Evolutionary conservation across 2,329 filamentous ascomycete species (phyloP), one percentile per base, ranked within the genome.

Genomic region (Amylocarpus encephaloides): DNA sequence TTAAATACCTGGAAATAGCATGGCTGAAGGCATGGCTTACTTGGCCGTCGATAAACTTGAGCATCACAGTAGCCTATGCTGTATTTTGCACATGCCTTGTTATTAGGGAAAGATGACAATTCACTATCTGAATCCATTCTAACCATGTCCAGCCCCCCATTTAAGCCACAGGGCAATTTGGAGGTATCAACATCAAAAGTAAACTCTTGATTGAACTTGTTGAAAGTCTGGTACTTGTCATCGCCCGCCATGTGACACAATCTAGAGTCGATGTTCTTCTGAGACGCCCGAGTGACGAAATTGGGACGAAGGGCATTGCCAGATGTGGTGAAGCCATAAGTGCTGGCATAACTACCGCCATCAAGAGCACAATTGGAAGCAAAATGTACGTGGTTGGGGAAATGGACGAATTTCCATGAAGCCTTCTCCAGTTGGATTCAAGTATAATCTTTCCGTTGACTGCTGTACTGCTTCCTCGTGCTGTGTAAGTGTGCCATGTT

Each of bases 111-210:
- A 59, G 69, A 70, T 52, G 70, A 62, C 51, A 73, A 55, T 30
- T 81, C 83, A 58, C 84, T 85, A 59, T 83, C 78, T 6, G 72
- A 68, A 10, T 78, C 73, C 81, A 86, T 85, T 60, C 76, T 70
- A 13, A 78, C 71, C 38, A 85, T 73, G 70, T 88, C 87, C 42
- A 88, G 70, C 41, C 84, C 84, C 48, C 83, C 84, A 67, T 88
- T 88, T 52, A 88, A 69, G 53, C 85, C 85, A 62, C 85, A 88
- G 52, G 78, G 77, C 16, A 86, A 71, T 62, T 44, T 18, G 12
- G 47, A 49, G 34, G 13, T 18, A 45, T 59, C 45, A 39, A 86
- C 82, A 48, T 85, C 82, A 54, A 86, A 85, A 50, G 80, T 80
- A 69, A 87, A 80, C 67, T 87, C 83, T 62, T 82, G 75, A 67